phyloP scores from a whole-genome alignment of 345 rosid genomes.

The Bruguiera parviflora region DNA sequence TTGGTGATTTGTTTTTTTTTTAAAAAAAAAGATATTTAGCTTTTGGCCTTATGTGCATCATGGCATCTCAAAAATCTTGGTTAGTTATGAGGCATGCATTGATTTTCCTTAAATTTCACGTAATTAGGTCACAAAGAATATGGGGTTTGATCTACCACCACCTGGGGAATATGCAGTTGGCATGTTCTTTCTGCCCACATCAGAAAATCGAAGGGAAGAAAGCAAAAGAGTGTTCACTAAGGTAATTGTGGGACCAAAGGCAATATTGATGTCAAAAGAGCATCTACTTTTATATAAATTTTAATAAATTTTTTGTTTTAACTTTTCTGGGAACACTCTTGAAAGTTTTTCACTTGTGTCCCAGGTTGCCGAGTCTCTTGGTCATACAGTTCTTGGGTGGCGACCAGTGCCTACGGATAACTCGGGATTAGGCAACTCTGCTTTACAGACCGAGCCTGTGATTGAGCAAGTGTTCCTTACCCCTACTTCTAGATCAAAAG shows the following conservation, averaged over 20 bases:
- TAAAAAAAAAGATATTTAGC: too few relatives aligned
- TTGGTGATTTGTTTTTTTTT: not conserved
- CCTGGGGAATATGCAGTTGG: slow-evolving; percentile 90
- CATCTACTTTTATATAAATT: too few relatives aligned
- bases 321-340: not conserved
- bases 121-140: slow-evolving; percentile 56
- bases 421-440: slow-evolving; percentile 73
- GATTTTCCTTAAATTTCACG: slow-evolving; percentile 2
- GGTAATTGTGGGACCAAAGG: slow-evolving; percentile 36
- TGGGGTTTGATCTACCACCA: slow-evolving; percentile 79
- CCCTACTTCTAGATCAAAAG: slow-evolving; percentile 59
- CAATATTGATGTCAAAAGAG: not conserved
- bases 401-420: slow-evolving; percentile 87
- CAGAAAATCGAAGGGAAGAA: slow-evolving; percentile 62
- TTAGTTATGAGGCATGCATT: not conserved
- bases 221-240: slow-evolving; percentile 80
- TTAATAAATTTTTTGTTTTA: not conserved
- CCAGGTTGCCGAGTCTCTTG: slow-evolving; percentile 95
- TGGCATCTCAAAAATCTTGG: not conserved
- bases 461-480: slow-evolving; percentile 93
- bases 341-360: not conserved
- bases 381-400: slow-evolving; percentile 95
- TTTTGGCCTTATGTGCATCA: not conserved
- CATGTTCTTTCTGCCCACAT: slow-evolving; percentile 90
- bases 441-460: slow-evolving; percentile 87